Evolutionary conservation across 164 flowering plant species (phyloP), one percentile per base, ranked within the genome.

Genomic region (Amborella trichopoda): DNA sequence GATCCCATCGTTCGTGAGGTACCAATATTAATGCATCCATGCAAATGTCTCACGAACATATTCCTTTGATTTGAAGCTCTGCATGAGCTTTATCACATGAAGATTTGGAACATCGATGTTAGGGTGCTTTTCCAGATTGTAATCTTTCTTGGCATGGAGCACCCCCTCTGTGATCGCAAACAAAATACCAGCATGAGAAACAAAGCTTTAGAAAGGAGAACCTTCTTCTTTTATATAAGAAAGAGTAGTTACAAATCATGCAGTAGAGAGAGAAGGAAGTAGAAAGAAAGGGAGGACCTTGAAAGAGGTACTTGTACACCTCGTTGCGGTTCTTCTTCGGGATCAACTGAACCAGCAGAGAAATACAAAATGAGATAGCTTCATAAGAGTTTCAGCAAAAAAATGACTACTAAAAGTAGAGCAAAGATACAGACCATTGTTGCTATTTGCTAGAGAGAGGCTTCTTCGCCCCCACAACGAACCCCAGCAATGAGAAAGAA

Each of bases 81-180:
- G 82, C 83, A 77, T 77, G n/a, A 77, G 62, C 75, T 77, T 77
- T 3, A 77, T 77, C 14, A 77, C 80, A 50, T 74, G 83, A 5
- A 77, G 62, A 22, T 77, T 77, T 1, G 83, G 80, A 2, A 71
- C 83, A 63, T 77, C 80, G 23, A 77, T 77, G 0, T 67, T 68
- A 1, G 80, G 83, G 40, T 77, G 80, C 52, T 77, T 74, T 5
- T 72, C 73, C 42, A 76, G 48, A 34, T 73, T 76, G 61, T 44
- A 76, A 32, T 76, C 79, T 39, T 73, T 76, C 73, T 77, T 77
- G 18, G 83, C 83, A 30, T 34, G 72, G 49, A 72, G 65, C 1
- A 77, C 80, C 0, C 80, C 83, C 80, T 77, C 82, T 76, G 61
- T 32, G n/a, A n/a, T n/a, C n/a, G n/a, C n/a, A n/a, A n/a, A n/a